Percentiles rank a stretch among this genome's conserved stretches.
phyloP scores from a whole-genome alignment of 805 yeast genomes.

The Candida qinlingensis region DNA sequence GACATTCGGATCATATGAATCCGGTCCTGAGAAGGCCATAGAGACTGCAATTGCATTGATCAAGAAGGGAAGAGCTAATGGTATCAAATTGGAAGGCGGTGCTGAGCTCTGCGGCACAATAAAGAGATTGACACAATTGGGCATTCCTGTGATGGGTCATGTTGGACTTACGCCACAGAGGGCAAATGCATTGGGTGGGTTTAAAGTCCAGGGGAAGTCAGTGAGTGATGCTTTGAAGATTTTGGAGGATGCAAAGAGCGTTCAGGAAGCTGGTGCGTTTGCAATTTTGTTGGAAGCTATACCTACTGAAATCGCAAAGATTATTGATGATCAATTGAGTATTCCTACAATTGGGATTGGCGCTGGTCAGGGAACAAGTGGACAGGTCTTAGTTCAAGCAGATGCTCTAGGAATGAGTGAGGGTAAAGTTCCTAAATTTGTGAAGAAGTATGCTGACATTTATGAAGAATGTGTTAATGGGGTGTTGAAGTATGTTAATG shows the following conservation, averaged over 20 bases:
- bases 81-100: slow-evolving; percentile 85
- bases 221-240: slow-evolving; percentile 49
- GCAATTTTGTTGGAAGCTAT: slow-evolving; percentile 78
- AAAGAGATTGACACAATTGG: slow-evolving; percentile 50
- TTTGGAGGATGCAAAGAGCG: slow-evolving; percentile 57
- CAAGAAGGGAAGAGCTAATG: slow-evolving; percentile 51
- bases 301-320: slow-evolving; percentile 65
- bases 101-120: slow-evolving; percentile 49
- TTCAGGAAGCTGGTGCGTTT: slow-evolving; percentile 76
- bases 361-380: slow-evolving; percentile 79
- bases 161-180: slow-evolving; percentile 91
- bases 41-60: slow-evolving; percentile 51
- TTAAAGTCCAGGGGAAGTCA: slow-evolving; percentile 75
- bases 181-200: slow-evolving; percentile 76
- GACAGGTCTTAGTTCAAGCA: slow-evolving; percentile 85
- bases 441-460: slow-evolving; percentile 58
- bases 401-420: slow-evolving; percentile 76
- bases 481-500: slow-evolving; percentile 48
- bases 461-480: slow-evolving; percentile 45
- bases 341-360: slow-evolving; percentile 96
- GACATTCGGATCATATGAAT: slow-evolving; percentile 85
- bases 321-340: slow-evolving; percentile 51
- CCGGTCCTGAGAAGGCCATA: slow-evolving; percentile 56
- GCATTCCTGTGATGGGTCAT: slow-evolving; percentile 90
- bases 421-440: slow-evolving; percentile 61